phyloP scores from a whole-genome alignment of 768 basidiomycete genomes.

The Kwoniella europaea region DNA sequence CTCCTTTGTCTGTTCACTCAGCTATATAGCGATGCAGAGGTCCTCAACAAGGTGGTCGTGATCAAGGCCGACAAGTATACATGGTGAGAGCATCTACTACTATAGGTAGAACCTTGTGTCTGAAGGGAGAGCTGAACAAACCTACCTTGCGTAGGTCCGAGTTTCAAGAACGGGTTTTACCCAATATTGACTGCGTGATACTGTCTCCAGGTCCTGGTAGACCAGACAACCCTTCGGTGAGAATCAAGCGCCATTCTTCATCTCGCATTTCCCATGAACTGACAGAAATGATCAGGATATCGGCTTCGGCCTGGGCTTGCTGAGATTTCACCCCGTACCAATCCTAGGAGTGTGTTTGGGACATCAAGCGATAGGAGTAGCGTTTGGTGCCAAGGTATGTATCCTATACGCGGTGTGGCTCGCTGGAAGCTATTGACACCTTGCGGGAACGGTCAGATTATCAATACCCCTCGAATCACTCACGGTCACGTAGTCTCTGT shows the following conservation, averaged over 20 bases:
- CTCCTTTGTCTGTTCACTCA: constrained; percentile 57
- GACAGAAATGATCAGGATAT: constrained; percentile 41
- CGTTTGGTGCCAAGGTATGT: constrained; percentile 53
- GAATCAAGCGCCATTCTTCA: background rate
- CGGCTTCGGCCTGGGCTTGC: constrained; percentile 49
- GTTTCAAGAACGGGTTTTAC: constrained; percentile 44
- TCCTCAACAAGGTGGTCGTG: constrained; percentile 53
- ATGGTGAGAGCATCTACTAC: constrained; percentile 34
- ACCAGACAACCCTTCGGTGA: constrained; percentile 50
- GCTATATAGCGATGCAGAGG: constrained; percentile 49
- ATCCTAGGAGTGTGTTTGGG: constrained; percentile 56
- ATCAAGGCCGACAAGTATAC: constrained; percentile 53
- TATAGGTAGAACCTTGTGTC: no score
- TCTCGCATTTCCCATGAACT: background rate
- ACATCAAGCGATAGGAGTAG: constrained; percentile 56
- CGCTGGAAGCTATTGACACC: no score
- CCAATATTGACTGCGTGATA: constrained; percentile 57
- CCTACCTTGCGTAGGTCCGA: constrained; percentile 34
- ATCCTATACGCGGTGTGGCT: no score
- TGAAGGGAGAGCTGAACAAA: no score
- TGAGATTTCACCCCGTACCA: constrained; percentile 46
- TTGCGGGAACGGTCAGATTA: constrained; percentile 37
- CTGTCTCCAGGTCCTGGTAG: constrained; percentile 59
- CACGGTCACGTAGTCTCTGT: constrained; percentile 57
- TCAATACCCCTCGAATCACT: constrained; percentile 52